phyloP scores from a whole-genome alignment of 2,329 filamentous ascomycete genomes.

The Colletotrichum kahawae region DNA sequence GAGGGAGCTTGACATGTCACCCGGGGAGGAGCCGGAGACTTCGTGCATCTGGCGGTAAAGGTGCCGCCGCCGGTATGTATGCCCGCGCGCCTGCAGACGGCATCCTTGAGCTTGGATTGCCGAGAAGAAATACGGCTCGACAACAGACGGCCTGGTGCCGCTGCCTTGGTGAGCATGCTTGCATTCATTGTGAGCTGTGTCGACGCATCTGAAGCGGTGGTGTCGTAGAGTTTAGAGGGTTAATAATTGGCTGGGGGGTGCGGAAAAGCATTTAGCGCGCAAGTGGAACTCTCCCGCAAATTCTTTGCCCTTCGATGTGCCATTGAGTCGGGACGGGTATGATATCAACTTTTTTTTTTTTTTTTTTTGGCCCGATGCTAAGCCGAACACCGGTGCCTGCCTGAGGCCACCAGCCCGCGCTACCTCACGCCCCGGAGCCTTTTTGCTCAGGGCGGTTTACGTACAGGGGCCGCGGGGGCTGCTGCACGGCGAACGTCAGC shows the following conservation, averaged over 20 bases:
- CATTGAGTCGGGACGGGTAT: slow-evolving; percentile 11
- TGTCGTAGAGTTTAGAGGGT: slow-evolving; percentile 4
- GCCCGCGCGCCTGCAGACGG: slow-evolving; percentile 39
- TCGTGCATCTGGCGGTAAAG: slow-evolving; percentile 13
- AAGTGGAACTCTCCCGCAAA: slow-evolving; percentile 25
- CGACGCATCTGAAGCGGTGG: slow-evolving; percentile 15
- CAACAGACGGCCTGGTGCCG: slow-evolving; percentile 50
- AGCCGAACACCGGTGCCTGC: slow-evolving; percentile 13
- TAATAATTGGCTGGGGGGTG: slow-evolving; percentile 10
- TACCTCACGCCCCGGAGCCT: neutral
- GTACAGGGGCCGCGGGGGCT: neutral
- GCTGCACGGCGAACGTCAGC: slow-evolving; percentile 10
- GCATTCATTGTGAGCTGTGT: slow-evolving; percentile 48
- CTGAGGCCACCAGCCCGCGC: neutral
- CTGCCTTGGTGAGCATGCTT: slow-evolving; percentile 50
- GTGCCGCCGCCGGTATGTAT: slow-evolving; percentile 19
- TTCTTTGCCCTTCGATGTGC: slow-evolving; percentile 29
- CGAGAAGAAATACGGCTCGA: slow-evolving; percentile 37
- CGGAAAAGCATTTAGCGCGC: slow-evolving; percentile 8
- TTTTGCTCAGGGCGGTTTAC: neutral
- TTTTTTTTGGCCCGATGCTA: slow-evolving; percentile 18
- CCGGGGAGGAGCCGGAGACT: slow-evolving; percentile 25
- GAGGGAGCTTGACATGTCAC: slow-evolving; percentile 31
- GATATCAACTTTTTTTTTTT: slow-evolving; percentile 21
- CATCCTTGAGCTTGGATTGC: slow-evolving; percentile 43